Conservation (phyloP, 345 rosid genomes). For the Arabidopsis thaliana region TAIR10.1 NC_003076.8:17695501-17696000, state of each 20-base stretch:
- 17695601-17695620: too few relatives aligned
- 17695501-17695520: too few relatives aligned
- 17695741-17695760: constrained; percentile 75
- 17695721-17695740: constrained; percentile 78
- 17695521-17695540: too few relatives aligned
- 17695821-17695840: constrained; percentile 61
- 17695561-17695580: too few relatives aligned
- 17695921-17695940: constrained; percentile 42
- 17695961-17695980: constrained; percentile 54
- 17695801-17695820: constrained; percentile 66
- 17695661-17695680: not conserved
- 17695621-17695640: too few relatives aligned
- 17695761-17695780: constrained; percentile 73
- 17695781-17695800: constrained; percentile 60
- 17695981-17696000: constrained; percentile 43
- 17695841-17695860: constrained; percentile 90
- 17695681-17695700: constrained; percentile 52
- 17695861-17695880: constrained; percentile 64
- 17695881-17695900: constrained; percentile 62
- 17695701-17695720: constrained; percentile 72
- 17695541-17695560: too few relatives aligned
- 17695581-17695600: too few relatives aligned
- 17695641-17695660: too few relatives aligned
- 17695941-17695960: constrained; percentile 58
- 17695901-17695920: constrained; percentile 15